Evolutionary conservation across 139 green algal genomes (phyloP).

Genomic region (Volvox reticuliferus): DNA sequence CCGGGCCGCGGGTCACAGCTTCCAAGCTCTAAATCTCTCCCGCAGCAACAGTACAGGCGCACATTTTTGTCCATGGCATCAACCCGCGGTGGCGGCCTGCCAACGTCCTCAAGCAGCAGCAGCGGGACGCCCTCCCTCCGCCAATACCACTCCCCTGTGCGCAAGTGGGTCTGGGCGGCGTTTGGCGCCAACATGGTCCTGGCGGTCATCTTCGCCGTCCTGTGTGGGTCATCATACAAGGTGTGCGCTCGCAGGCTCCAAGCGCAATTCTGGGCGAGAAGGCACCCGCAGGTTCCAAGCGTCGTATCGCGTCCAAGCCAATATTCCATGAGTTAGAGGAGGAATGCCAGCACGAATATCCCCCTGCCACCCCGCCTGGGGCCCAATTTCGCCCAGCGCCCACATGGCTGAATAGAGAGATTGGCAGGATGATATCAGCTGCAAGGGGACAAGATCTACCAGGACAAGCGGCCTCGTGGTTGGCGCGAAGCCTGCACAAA

Average conservation of each 20-base stretch:
- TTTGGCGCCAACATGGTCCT: neutral
- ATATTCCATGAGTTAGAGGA: too few species aligned
- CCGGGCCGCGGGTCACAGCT: neutral
- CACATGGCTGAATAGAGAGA: too few species aligned
- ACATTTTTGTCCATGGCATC: neutral
- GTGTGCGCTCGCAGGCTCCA: neutral
- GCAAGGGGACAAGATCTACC: too few species aligned
- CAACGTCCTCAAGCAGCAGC: conserved; percentile 15
- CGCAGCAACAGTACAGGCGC: neutral
- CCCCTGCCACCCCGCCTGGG: too few species aligned
- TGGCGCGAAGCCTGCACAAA: too few species aligned
- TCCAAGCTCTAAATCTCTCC: neutral
- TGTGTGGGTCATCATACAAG: conserved; percentile 38
- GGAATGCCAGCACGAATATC: too few species aligned
- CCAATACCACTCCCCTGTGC: conserved; percentile 30
- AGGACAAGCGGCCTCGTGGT: too few species aligned
- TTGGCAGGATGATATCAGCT: too few species aligned
- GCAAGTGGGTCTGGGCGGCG: conserved; percentile 17
- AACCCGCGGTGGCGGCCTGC: neutral
- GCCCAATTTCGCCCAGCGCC: too few species aligned
- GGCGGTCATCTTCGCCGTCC: conserved; percentile 3
- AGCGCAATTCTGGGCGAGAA: too few species aligned
- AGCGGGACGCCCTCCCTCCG: neutral
- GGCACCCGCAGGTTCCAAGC: too few species aligned
- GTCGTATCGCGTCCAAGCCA: too few species aligned